These are phyloP conservation scores for Penicillium salamii DNA, from an alignment of 495 filamentous ascomycete genomes.

Conservation along the genomic window DNA sequence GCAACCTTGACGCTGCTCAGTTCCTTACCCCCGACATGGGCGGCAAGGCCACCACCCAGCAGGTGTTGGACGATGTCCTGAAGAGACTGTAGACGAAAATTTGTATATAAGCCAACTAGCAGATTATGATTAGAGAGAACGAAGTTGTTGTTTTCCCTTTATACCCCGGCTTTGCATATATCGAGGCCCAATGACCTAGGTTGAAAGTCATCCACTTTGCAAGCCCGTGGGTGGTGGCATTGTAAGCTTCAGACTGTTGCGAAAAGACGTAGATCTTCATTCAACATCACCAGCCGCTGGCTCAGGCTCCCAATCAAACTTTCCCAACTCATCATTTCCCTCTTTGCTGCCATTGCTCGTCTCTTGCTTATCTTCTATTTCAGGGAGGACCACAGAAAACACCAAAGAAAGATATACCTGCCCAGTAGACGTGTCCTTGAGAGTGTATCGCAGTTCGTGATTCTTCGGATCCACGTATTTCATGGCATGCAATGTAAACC, in stretches of 20 bases:
- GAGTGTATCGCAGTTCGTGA: slow-evolving; percentile 79
- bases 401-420: slow-evolving; percentile 74
- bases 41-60: slow-evolving; percentile 78
- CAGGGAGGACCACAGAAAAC: slow-evolving; percentile 61
- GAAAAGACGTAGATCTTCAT: too few species aligned
- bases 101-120: slow-evolving; percentile 16
- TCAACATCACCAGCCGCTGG: slow-evolving; percentile 23
- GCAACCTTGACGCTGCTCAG: slow-evolving; percentile 78
- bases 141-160: neutral
- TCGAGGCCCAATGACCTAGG: too few species aligned
- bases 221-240: too few species aligned
- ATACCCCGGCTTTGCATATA: too few species aligned
- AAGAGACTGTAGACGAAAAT: slow-evolving; percentile 64
- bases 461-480: slow-evolving; percentile 79
- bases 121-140: slow-evolving; percentile 1
- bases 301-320: slow-evolving; percentile 27
- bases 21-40: slow-evolving; percentile 88
- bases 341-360: slow-evolving; percentile 4
- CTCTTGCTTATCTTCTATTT: slow-evolving; percentile 10
- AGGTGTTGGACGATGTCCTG: slow-evolving; percentile 88
- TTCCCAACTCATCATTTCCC: slow-evolving; percentile 12
- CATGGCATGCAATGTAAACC: slow-evolving; percentile 71
- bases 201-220: too few species aligned
- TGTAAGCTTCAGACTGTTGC: too few species aligned
- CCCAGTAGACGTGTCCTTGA: slow-evolving; percentile 70